Evolutionary conservation across 1,284 basidiomycete genomes (phyloP), one percentile per base, ranked within the genome.

Genomic region (Cutaneotrichosporon cutaneum): DNA sequence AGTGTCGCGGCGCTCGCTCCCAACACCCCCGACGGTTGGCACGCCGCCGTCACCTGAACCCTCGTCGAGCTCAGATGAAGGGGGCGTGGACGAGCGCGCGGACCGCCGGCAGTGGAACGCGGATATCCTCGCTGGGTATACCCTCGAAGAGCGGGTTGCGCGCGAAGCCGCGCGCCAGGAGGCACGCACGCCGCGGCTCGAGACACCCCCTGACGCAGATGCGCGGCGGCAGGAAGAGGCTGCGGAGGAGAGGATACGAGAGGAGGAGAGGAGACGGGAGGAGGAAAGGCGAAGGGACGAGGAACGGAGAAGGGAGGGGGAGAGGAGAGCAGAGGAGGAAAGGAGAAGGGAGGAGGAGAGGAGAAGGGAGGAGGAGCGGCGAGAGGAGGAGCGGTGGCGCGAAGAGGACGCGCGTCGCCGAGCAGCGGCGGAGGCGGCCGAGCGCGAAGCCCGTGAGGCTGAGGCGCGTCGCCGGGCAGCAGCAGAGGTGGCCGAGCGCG

Each of bases 101-200:
- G 77, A 77, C 61, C 67, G 77, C 22, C 63, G 64, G 30, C 54
- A 69, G 63, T 78, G 77, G 77, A 76, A 76, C 56, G 70, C 68
- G 9, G 77, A 78, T 65, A 57, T 78, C 18, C 63, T 74, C 44
- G 72, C 74, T 2, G 77, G 77, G 1, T 77, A 77, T 62, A 67
- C 62, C 1, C 60, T 78, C 11, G 71, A 68, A 48, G 73, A 78
- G 51, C 63, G 77, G 52, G 75, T 78, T 0, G 35, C 56, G 35
- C 66, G 77, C 35, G 77, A 78, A 54, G 48, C 47, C 1, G 54
- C 30, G 2, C 39, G 60, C 10, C 32, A 48, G 16, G 33, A 27
- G 4, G 42, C 54, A 1, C 35, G 61, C 16, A 36, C 18, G 4
- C 21, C 44, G 5, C 24, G 30, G 2, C 11, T 22, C 27, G 47